Evolutionary conservation across 345 rosid genomes (phyloP), one percentile per base, ranked within the genome.

Genomic region (Salix dunnii): DNA sequence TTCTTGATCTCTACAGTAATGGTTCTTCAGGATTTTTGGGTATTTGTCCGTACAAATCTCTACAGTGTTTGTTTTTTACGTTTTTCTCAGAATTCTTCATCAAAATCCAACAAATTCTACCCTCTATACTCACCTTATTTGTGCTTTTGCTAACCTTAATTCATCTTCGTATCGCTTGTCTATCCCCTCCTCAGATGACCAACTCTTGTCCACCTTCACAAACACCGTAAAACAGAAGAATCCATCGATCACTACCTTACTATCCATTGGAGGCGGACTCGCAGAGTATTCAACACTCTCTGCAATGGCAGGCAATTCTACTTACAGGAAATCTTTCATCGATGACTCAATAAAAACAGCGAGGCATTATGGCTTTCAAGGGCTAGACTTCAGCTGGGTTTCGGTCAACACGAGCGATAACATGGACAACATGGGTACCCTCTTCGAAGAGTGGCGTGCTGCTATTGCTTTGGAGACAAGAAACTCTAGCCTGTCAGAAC

Each of bases 91-190:
- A 4, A 31, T 31, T 31, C 35, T 3, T 31, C 33, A 3, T 31
- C 35, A 31, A 31, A 31, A 0, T 31, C 5, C 35, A 31, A 31
- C 35, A 31, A n/a, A n/a, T 46, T 86, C 93, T 46, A 65, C 86
- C n/a, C 84, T 85, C 61, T 40, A 40, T 40, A 40, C 93, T 21
- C 93, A 90, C 71, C 84, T 92, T 5, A 85, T 84, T 11, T 89
- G 83, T 12, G 89, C 92, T 25, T 87, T 86, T 55, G 92, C 90
- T 46, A 83, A 76, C 13, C 81, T 89, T 7, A 38, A 90, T 77
- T 2, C 43, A 40, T 40, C 43, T 40, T 40, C 43, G 43, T 2
- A 40, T 40, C 13, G 0, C 13, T 13, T 40, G 13, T 10, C 13
- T 40, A 40, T 40, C 36, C 36, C 1, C 36, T 35, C 1, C 36